phyloP scores from a whole-genome alignment of 176 grass and related monocot species.

The Oryza brachyantha region DNA sequence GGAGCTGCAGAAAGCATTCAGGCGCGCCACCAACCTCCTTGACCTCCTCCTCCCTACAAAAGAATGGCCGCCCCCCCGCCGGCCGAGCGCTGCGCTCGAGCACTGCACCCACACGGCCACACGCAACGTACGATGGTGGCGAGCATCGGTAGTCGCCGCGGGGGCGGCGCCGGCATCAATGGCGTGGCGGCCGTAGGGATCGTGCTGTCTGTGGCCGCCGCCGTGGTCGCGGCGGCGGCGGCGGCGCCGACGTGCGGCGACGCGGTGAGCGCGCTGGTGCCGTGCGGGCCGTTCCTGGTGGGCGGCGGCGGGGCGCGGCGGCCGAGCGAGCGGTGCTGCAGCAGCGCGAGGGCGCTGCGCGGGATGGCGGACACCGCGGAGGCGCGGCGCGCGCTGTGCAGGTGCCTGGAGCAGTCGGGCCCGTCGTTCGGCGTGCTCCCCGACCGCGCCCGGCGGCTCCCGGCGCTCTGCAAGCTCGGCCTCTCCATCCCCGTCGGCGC shows the following conservation, averaged over 20 bases:
- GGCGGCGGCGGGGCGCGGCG: constrained; percentile 14
- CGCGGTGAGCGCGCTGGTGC: constrained; percentile 42
- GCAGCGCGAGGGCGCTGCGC: constrained; percentile 36
- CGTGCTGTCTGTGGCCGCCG: background rate
- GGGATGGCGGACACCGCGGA: constrained; percentile 34
- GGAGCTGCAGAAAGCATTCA: constrained; percentile 8
- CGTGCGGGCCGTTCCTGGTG: constrained; percentile 44
- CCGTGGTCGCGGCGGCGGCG: background rate
- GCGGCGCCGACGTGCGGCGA: constrained; percentile 35
- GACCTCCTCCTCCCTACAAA: constrained; percentile 25
- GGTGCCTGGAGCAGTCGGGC: constrained; percentile 50
- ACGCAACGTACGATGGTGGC: no score
- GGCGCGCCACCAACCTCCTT: constrained; percentile 28
- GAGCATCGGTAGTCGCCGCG: no score
- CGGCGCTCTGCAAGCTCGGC: constrained; percentile 43
- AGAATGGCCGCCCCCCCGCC: background rate
- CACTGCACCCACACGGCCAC: background rate
- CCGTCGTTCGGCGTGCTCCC: constrained; percentile 60
- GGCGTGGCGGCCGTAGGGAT: background rate
- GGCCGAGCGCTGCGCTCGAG: background rate
- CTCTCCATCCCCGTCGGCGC: constrained; percentile 41
- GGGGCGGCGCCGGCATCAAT: no score
- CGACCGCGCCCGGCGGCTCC: constrained; percentile 37
- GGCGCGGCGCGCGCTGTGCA: constrained; percentile 45
- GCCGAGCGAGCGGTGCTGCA: constrained; percentile 46